Evolutionary conservation across 2,329 filamentous ascomycete genomes (phyloP).

Genomic region (Spiromastix sp.): DNA sequence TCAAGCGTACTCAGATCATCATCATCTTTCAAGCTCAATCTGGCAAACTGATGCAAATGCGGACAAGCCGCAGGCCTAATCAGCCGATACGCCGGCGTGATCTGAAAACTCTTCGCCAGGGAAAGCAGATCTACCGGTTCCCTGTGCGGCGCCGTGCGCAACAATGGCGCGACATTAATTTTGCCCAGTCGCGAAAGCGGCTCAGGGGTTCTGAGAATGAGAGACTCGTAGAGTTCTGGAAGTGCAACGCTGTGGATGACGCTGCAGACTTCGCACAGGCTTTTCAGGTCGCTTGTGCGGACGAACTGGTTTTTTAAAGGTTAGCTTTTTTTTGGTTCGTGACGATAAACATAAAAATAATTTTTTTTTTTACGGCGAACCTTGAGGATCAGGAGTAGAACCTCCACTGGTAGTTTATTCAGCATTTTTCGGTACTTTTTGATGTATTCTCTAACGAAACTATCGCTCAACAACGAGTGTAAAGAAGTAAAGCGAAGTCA

Average conservation of each 20-base stretch:
- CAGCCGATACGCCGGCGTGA: background rate
- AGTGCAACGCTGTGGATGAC: background rate
- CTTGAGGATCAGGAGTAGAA: too few relatives aligned
- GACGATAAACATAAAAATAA: too few relatives aligned
- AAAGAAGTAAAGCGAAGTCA: too few relatives aligned
- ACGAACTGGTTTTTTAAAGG: background rate
- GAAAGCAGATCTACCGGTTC: background rate
- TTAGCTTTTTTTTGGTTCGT: background rate
- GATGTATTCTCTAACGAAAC: too few relatives aligned
- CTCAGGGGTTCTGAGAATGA: background rate
- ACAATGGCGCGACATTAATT: too few relatives aligned
- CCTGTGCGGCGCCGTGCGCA: background rate
- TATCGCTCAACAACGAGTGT: too few relatives aligned
- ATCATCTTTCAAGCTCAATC: background rate
- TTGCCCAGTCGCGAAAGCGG: too few relatives aligned
- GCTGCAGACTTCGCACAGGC: conserved; percentile 2
- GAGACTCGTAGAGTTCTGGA: conserved; percentile 3
- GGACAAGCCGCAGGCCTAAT: background rate
- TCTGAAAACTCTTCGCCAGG: background rate
- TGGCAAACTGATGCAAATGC: background rate
- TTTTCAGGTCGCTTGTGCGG: conserved; percentile 1
- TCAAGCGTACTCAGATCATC: background rate
- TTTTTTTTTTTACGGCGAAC: too few relatives aligned
- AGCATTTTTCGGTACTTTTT: too few relatives aligned
- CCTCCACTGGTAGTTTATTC: too few relatives aligned